Base-by-base conservation (phyloP, 164 flowering plant genomes). In the Liquidambar formosana region DNA sequence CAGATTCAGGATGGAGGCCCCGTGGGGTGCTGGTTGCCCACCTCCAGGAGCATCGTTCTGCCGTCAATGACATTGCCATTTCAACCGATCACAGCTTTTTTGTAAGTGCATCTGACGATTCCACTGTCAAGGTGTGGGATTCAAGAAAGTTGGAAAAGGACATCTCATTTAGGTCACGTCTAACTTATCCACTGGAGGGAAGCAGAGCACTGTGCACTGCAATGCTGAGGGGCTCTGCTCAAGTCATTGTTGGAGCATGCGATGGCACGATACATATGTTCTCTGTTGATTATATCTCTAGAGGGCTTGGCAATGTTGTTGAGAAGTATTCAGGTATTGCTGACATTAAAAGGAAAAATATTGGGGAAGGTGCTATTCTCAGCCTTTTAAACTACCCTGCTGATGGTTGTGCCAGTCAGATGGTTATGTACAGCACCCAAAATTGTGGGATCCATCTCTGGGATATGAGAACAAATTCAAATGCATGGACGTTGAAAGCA, bases 1-100 rank as follows among this genome's bases (percentile, higher is more conserved):
- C 95, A n/a, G 99, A 96, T 81, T 79, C 88, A 23, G 98, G 97
- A 43, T 96, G 98, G 99, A 84, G 91, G 79, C 99, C 99, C 38
- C 96, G 98, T 66, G 99, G 99, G 15, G 96, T 96, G 63, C 77
- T 92, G 75, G 95, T 93, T 81, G 99, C 97, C 16, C 98, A 96
- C 78, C 92, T 96, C 45, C 99, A 93, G 73, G 99, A 96, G 83
- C 99, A 96, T 71, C 85, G 87, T n/a, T 90, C 97, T 66, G 97
- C 99, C 54, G 97, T 96, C 60, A 96, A 92, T 76, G 97, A 93
- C 70, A 85, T 96, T 71, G 85, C 98, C 43, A 66, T 90, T 65
- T 90, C 99, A 75, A 82, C 83, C 63, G 99, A 96, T 80, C 94
- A 93, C 47, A 85, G 86, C 63, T 88, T 96, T 80, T 96, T 96